Conservation (phyloP, 768 basidiomycete species). For the Kwoniella shandongensis region DNA sequence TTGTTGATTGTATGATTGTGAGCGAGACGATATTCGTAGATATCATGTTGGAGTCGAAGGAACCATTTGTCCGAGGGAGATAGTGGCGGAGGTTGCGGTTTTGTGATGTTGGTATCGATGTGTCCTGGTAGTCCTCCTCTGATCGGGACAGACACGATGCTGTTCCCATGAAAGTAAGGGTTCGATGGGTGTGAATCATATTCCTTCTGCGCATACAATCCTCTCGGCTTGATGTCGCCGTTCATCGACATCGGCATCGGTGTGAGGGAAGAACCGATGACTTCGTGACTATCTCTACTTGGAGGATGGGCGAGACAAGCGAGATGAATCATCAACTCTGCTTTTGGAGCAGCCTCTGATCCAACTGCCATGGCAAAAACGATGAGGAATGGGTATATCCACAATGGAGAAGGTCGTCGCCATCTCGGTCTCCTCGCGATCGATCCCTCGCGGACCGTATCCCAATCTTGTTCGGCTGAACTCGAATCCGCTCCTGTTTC, state of each 20-base stretch:
- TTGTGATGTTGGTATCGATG: too few relatives aligned
- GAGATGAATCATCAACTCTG: slow-evolving; percentile 49
- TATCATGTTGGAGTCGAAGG: slow-evolving; percentile 34
- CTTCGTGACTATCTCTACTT: slow-evolving; percentile 2
- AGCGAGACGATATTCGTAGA: slow-evolving; percentile 30
- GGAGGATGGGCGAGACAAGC: slow-evolving; percentile 53
- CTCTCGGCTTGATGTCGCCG: too few relatives aligned
- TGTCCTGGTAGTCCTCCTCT: too few relatives aligned
- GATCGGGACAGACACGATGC: neutral
- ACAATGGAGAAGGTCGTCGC: slow-evolving; percentile 35
- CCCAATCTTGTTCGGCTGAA: neutral
- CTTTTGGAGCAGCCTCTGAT: slow-evolving; percentile 47
- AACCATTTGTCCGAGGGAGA: slow-evolving; percentile 47
- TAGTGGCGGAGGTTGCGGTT: too few relatives aligned
- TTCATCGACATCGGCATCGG: too few relatives aligned
- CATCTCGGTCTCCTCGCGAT: slow-evolving; percentile 39
- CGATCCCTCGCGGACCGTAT: slow-evolving; percentile 18
- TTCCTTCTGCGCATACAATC: too few relatives aligned
- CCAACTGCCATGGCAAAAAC: slow-evolving; percentile 43
- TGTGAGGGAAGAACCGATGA: too few relatives aligned
- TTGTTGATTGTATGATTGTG: slow-evolving; percentile 6
- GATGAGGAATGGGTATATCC: slow-evolving; percentile 47
- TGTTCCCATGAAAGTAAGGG: neutral
- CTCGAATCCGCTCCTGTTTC: too few relatives aligned
- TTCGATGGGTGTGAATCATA: too few relatives aligned